These are phyloP conservation scores for Pseudozyma thailandica DNA, from an alignment of 1,284 basidiomycete genomes.

Conservation along the genomic window DNA sequence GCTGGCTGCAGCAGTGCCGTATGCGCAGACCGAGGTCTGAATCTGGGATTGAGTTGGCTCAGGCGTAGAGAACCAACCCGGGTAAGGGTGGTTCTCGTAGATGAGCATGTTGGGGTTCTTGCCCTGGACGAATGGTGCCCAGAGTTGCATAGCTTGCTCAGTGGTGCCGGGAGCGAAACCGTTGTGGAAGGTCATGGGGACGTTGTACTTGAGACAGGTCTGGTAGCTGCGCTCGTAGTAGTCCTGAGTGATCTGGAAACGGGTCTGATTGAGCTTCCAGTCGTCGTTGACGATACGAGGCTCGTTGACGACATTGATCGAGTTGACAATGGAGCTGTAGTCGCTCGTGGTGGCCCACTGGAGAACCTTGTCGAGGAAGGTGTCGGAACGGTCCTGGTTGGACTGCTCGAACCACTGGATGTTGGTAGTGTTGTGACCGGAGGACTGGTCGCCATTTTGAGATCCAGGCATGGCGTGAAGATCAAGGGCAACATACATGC, in stretches of 20 bases:
- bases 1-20: slow-evolving; percentile 24
- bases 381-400: slow-evolving; percentile 55
- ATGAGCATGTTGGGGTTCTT: slow-evolving; percentile 61
- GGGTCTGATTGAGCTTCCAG: slow-evolving; percentile 29
- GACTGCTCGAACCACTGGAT: slow-evolving; percentile 49
- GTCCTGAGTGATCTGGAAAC: slow-evolving; percentile 27
- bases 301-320: slow-evolving; percentile 63
- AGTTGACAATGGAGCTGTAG: slow-evolving; percentile 60
- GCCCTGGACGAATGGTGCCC: slow-evolving; percentile 51
- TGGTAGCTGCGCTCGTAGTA: slow-evolving; percentile 57
- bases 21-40: slow-evolving; percentile 50
- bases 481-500: slow-evolving; percentile 70
- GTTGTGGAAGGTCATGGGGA: slow-evolving; percentile 63
- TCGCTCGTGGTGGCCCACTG: slow-evolving; percentile 52
- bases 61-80: slow-evolving; percentile 57
- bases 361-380: slow-evolving; percentile 52
- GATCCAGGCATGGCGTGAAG: slow-evolving; percentile 70
- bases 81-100: slow-evolving; percentile 65
- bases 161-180: slow-evolving; percentile 46
- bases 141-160: slow-evolving; percentile 43
- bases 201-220: slow-evolving; percentile 30
- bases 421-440: slow-evolving; percentile 62
- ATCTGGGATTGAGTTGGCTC: slow-evolving; percentile 35
- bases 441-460: slow-evolving; percentile 68
- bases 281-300: slow-evolving; percentile 49